These are phyloP conservation scores for Selenicereus undatus DNA, from an alignment of 148 eudicot genomes.

Conservation along the genomic window DNA sequence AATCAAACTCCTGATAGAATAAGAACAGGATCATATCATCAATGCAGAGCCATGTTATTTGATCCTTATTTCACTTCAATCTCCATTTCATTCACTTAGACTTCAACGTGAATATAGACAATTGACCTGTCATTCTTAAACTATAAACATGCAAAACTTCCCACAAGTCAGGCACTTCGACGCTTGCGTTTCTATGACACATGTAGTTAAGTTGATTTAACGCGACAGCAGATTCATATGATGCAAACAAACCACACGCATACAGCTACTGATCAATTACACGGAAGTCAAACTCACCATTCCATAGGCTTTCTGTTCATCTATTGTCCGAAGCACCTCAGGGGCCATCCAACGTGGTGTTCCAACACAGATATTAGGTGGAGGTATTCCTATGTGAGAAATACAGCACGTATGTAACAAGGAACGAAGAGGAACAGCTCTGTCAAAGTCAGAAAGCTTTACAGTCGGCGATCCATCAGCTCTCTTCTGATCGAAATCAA, in stretches of 20 bases:
- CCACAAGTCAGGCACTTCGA: background rate
- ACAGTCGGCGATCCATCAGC: conserved; percentile 72
- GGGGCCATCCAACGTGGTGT: conserved; percentile 99
- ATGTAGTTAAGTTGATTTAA: background rate
- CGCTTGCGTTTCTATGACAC: background rate
- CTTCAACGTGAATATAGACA: background rate
- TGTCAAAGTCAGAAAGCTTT: conserved; percentile 92
- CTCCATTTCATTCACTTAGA: background rate
- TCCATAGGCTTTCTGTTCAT: conserved; percentile 57
- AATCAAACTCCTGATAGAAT: background rate
- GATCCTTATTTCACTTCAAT: background rate
- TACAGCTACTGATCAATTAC: background rate
- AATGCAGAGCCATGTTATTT: background rate
- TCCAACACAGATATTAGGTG: conserved; percentile 86
- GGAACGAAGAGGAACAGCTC: conserved; percentile 79
- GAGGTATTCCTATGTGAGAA: conserved; percentile 72
- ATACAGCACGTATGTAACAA: conserved; percentile 77
- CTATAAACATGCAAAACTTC: background rate
- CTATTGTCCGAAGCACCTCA: conserved; percentile 72
- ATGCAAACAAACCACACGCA: background rate
- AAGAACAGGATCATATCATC: background rate
- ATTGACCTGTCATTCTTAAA: background rate
- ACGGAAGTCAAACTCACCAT: conserved; percentile 47
- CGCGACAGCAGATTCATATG: background rate
- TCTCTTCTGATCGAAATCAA: conserved; percentile 59